phyloP scores from a whole-genome alignment of 495 filamentous ascomycete genomes.

The Neurospora sp. region DNA sequence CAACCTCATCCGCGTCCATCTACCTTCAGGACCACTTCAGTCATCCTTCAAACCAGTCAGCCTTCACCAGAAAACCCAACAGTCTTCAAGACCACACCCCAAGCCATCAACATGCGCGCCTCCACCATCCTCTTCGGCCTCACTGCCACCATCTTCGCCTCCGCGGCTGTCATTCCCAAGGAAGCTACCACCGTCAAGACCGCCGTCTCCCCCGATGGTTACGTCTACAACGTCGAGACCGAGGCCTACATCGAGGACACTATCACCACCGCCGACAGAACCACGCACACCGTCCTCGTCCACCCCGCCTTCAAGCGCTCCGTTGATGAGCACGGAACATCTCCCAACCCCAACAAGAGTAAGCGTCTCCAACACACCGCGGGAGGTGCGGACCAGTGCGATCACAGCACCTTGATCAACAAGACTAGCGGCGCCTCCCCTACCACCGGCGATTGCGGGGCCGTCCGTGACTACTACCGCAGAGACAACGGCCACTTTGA shows the following conservation, averaged over 20 bases:
- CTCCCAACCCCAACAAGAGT: background rate
- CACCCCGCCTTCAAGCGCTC: background rate
- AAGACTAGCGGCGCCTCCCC: background rate
- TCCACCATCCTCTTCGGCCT: background rate
- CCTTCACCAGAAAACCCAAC: background rate
- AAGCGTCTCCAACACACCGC: background rate
- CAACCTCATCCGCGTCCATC: background rate
- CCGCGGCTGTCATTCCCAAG: background rate
- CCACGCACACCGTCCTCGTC: background rate
- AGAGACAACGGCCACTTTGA: background rate
- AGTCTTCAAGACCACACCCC: background rate
- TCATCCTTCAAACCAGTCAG: background rate
- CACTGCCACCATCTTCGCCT: background rate
- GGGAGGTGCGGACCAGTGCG: background rate
- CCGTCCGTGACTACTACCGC: background rate
- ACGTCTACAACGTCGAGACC: background rate
- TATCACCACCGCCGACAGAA: background rate
- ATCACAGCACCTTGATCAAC: background rate
- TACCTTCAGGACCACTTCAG: background rate
- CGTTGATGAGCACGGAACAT: background rate
- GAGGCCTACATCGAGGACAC: background rate
- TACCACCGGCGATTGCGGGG: background rate
- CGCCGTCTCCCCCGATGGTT: background rate
- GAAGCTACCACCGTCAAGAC: background rate
- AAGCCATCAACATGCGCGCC: background rate